Evolutionary conservation across 179 eudicot species (phyloP).

Genomic region (Actinidia chinensis): DNA sequence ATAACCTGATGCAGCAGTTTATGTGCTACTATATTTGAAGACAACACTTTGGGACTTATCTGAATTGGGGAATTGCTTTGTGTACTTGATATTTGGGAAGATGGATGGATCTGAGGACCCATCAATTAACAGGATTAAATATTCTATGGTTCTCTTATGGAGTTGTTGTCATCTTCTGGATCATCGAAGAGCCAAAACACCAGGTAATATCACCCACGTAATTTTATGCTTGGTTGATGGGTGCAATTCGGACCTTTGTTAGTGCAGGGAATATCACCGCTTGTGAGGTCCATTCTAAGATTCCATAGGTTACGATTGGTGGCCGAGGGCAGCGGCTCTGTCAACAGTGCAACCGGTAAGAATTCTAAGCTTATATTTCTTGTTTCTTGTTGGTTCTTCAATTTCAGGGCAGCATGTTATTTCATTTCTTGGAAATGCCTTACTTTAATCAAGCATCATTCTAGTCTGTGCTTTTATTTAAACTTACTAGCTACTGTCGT

Average conservation of each 20-base stretch:
- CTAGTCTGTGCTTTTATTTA: neutral
- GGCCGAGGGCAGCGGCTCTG: slow-evolving; percentile 82
- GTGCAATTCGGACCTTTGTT: slow-evolving; percentile 69
- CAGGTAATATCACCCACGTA: slow-evolving; percentile 32
- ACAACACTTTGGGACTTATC: neutral
- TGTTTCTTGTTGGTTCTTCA: neutral
- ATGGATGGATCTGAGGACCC: slow-evolving; percentile 22
- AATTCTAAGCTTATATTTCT: neutral
- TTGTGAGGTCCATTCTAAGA: slow-evolving; percentile 80
- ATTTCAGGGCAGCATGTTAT: neutral
- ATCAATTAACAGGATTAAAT: slow-evolving; percentile 16
- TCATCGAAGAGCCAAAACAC: slow-evolving; percentile 61
- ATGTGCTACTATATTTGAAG: neutral
- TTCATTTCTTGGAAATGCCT: neutral
- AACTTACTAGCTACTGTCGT: neutral
- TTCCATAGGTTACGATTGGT: slow-evolving; percentile 60
- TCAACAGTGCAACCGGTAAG: slow-evolving; percentile 91
- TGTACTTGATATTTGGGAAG: slow-evolving; percentile 37
- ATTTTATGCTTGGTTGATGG: slow-evolving; percentile 77
- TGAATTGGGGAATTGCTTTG: slow-evolving; percentile 16
- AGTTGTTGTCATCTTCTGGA: slow-evolving; percentile 47
- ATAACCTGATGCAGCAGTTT: neutral
- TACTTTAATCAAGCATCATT: neutral
- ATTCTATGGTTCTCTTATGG: slow-evolving; percentile 34
- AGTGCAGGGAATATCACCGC: slow-evolving; percentile 73